Conservation (phyloP, 192 early-diverging fungal species). For the Allomyces macrogynus region DNA sequence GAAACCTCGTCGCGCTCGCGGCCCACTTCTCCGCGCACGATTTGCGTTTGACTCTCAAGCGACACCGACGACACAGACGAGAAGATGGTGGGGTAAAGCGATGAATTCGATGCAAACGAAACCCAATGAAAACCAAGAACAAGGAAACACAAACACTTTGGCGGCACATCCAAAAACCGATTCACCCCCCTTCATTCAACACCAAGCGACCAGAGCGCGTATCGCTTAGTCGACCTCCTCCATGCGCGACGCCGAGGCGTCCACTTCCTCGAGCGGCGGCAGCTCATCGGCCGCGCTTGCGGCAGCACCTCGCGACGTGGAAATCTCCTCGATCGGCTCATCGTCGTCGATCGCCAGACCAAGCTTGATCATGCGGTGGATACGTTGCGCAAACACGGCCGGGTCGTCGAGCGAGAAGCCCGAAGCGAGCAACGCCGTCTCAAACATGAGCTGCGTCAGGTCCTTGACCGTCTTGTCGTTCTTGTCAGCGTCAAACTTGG, state of each 20-base stretch:
- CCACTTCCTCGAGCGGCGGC: slow-evolving; percentile 35
- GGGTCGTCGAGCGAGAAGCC: slow-evolving; percentile 97
- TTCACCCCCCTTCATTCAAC: too few species aligned
- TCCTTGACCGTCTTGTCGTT: slow-evolving; percentile 98
- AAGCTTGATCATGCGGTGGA: slow-evolving; percentile 98
- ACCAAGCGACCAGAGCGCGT: too few species aligned
- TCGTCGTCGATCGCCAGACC: slow-evolving; percentile 92
- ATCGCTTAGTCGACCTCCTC: slow-evolving; percentile 27
- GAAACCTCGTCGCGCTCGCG: too few species aligned
- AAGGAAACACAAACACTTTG: too few species aligned
- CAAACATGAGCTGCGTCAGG: slow-evolving; percentile 82
- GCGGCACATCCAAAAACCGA: too few species aligned
- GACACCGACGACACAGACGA: too few species aligned
- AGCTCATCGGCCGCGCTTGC: slow-evolving; percentile 17
- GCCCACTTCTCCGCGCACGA: too few species aligned
- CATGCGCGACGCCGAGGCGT: slow-evolving; percentile 26
- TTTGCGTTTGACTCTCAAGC: too few species aligned
- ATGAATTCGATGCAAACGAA: too few species aligned
- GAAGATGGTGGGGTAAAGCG: too few species aligned
- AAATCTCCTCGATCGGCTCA: slow-evolving; percentile 15
- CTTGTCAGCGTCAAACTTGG: slow-evolving; percentile 82
- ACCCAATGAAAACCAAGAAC: too few species aligned
- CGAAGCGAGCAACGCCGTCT: slow-evolving; percentile 85
- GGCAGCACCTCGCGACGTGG: slow-evolving; percentile 2
- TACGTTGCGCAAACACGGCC: slow-evolving; percentile 72